Evolutionary conservation across 1,284 basidiomycete genomes (phyloP).

Genomic region (Calocybe gambosa): DNA sequence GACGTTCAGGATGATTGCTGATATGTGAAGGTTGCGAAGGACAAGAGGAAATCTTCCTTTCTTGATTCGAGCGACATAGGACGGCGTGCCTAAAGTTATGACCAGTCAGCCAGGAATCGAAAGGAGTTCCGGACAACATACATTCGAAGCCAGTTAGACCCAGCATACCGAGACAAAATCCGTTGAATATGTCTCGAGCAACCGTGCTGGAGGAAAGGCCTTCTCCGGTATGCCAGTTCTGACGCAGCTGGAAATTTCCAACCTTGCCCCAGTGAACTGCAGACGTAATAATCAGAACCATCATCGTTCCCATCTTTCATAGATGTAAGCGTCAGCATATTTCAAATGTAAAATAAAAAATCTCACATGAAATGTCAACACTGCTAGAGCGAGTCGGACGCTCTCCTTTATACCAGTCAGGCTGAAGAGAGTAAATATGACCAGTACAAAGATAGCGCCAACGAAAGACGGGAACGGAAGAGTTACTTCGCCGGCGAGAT

Average conservation of each 20-base stretch:
- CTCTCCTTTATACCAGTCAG: conserved; percentile 59
- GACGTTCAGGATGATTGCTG: conserved; percentile 49
- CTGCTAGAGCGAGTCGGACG: conserved; percentile 46
- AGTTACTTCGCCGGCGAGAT: conserved; percentile 55
- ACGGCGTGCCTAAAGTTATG: conserved; percentile 46
- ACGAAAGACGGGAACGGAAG: conserved; percentile 49
- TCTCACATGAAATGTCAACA: conserved; percentile 55
- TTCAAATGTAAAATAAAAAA: not conserved
- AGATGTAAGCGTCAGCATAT: conserved; percentile 8
- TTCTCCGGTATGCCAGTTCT: conserved; percentile 48
- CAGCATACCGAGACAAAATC: conserved; percentile 62
- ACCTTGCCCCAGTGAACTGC: conserved; percentile 43
- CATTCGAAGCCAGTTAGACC: conserved; percentile 68
- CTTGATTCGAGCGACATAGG: conserved; percentile 57
- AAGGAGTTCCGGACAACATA: conserved; percentile 22
- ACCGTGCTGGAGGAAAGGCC: conserved; percentile 23
- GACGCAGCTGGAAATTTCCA: conserved; percentile 41
- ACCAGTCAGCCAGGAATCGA: conserved; percentile 3
- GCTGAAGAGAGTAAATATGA: conserved; percentile 47
- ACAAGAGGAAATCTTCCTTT: conserved; percentile 48
- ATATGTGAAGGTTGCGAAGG: conserved; percentile 57
- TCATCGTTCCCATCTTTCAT: conserved; percentile 47
- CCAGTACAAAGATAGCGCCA: conserved; percentile 43
- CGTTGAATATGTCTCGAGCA: conserved; percentile 48
- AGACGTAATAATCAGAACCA: conserved; percentile 42